Evolutionary conservation across 805 yeast genomes (phyloP).

Genomic region (Candida sanyiensis): DNA sequence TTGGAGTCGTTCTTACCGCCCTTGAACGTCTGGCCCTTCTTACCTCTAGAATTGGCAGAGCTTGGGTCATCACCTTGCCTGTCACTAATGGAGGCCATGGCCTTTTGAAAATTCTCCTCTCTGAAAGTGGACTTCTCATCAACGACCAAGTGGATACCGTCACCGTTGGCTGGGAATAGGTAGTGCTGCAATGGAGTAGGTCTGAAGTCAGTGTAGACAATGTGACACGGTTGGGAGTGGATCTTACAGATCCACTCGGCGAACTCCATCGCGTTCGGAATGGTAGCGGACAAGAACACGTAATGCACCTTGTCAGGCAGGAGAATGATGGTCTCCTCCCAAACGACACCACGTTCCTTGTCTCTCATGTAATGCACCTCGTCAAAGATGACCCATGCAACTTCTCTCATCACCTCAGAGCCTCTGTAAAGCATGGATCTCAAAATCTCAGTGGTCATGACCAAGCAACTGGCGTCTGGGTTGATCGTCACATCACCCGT

Average conservation of each 20-base stretch:
- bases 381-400: constrained; percentile 97
- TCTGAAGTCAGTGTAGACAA: constrained; percentile 96
- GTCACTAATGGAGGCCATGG: constrained; percentile 89
- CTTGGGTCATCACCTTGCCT: constrained; percentile 80
- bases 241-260: constrained; percentile 98
- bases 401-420: constrained; percentile 97
- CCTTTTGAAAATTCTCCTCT: constrained; percentile 97
- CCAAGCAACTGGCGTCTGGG: constrained; percentile 96
- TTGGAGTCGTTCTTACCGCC: constrained; percentile 71
- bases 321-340: constrained; percentile 97
- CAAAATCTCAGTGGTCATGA: constrained; percentile 98
- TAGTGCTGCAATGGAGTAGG: constrained; percentile 99
- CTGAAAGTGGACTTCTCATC: constrained; percentile 95
- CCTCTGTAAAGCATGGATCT: constrained; percentile 97
- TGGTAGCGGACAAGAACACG: constrained; percentile 91
- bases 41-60: constrained; percentile 53
- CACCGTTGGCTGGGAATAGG: constrained; percentile 96
- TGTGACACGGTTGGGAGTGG: constrained; percentile 95
- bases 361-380: constrained; percentile 99
- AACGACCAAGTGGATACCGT: constrained; percentile 94
- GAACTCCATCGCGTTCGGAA: constrained; percentile 96
- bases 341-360: constrained; percentile 95
- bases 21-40: constrained; percentile 75
- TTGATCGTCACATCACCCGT: constrained; percentile 99
- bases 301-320: constrained; percentile 94